Evolutionary conservation across 306 rosid species (phyloP), one percentile per base, ranked within the genome.

Genomic region (Cercis canadensis): DNA sequence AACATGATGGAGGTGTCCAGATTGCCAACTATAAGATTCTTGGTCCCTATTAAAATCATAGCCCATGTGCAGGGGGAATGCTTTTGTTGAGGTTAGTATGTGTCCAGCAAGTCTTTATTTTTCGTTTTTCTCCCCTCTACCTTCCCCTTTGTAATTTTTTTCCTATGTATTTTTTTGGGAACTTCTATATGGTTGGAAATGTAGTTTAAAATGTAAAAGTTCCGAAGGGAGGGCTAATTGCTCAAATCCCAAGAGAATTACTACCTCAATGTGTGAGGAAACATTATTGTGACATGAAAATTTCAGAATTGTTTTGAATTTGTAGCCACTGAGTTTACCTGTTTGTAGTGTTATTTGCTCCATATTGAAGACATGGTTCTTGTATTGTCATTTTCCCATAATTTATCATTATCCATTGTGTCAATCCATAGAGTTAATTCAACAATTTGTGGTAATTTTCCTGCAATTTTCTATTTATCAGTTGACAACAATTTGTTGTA

Each of bases 1-100:
- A 36, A 49, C 45, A 62, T 61, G 80, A 50, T 65, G 69, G 33
- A 70, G 10, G 62, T 66, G 69, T 65, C 83, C 73, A 19, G 60
- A 65, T 54, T 65, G 51, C 60, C 69, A 54, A 74, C 58, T 51
- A 34, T 33, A 50, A 62, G 45, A 63, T 37, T 64, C 39, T 73
- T 53, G 62, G 47, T 65, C 77, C 44, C 45, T 53, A 15, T 55
- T 68, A 63, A 57, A 69, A 55, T 50, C 53, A 67, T 51, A 36
- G 69, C 72, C 47, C 45, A 32, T 72, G 69, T 72, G 76, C 72
- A 53, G 82, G 69, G 67, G 44, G 82, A 72, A 46, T 61, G 75
- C 7, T 76, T 76, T 12, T 62, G 47, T 75, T 72, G 63, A 61
- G 63, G 65, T 69, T 49, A 54, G 74, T 15, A 17, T 72, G 62